Evolutionary conservation across 2,329 filamentous ascomycete species (phyloP).

Genomic region (Pyrenophora graminea): DNA sequence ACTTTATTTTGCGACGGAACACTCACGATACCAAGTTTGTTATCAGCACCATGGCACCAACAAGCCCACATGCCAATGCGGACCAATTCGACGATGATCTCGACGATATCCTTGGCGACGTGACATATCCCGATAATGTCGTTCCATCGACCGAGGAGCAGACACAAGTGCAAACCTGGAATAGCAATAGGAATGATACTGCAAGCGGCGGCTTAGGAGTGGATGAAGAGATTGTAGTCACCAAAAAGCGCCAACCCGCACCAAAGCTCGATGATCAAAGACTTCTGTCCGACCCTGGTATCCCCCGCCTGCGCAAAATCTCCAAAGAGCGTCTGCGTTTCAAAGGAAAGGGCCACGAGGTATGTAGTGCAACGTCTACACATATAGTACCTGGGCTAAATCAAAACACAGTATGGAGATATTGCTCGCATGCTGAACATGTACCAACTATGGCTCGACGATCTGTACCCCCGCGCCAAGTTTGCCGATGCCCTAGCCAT

Average conservation of each 20-base stretch:
- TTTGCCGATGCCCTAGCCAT: conserved; percentile 88
- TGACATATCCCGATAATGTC: conserved; percentile 59
- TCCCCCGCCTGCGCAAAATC: conserved; percentile 76
- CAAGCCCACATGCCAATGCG: conserved; percentile 16
- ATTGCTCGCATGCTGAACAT: conserved; percentile 79
- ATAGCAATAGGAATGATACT: conserved; percentile 35
- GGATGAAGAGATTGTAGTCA: conserved; percentile 82
- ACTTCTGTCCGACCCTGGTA: conserved; percentile 79
- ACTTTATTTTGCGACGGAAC: background rate
- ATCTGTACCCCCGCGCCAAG: conserved; percentile 90
- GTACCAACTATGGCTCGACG: conserved; percentile 96
- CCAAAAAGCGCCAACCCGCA: conserved; percentile 73
- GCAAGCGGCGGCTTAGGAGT: conserved; percentile 68
- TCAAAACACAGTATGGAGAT: conserved; percentile 71
- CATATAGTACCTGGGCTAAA: conserved; percentile 21
- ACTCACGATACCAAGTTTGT: background rate
- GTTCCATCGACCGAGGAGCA: conserved; percentile 43
- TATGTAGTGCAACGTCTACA: conserved; percentile 40
- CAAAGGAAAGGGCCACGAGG: conserved; percentile 94
- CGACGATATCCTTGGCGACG: conserved; percentile 77
- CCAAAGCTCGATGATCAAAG: conserved; percentile 87
- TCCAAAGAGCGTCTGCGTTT: conserved; percentile 73
- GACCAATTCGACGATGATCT: conserved; percentile 53
- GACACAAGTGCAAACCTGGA: conserved; percentile 14
- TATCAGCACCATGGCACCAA: conserved; percentile 26